phyloP scores from a whole-genome alignment of 2,329 filamentous ascomycete species.

The Trichoderma harzianum region DNA sequence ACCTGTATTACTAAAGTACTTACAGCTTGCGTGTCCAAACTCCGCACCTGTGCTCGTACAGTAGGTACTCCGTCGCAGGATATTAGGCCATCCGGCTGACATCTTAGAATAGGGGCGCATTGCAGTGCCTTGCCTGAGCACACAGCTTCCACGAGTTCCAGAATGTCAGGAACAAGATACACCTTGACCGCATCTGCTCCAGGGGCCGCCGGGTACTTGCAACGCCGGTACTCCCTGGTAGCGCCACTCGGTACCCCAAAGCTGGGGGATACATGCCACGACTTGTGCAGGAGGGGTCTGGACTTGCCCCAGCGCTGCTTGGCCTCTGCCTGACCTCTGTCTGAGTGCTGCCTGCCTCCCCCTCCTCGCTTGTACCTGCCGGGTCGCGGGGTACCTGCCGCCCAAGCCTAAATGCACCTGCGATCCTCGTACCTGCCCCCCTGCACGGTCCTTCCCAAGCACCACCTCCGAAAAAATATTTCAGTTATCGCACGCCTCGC shows the following conservation, averaged over 20 bases:
- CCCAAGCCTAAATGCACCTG: neutral
- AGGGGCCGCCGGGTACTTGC: constrained; percentile 12
- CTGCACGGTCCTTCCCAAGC: constrained; percentile 20
- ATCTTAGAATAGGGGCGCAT: constrained; percentile 10
- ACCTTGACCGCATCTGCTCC: constrained; percentile 16
- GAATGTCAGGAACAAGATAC: constrained; percentile 9
- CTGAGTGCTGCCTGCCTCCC: constrained; percentile 5
- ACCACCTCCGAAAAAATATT: constrained; percentile 38
- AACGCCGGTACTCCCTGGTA: neutral
- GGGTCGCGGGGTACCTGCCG: neutral
- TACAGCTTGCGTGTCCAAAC: neutral
- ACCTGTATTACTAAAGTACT: neutral
- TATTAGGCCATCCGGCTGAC: neutral
- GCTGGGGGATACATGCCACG: constrained; percentile 12
- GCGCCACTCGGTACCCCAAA: constrained; percentile 9
- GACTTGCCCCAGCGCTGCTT: neutral
- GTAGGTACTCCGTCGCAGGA: neutral
- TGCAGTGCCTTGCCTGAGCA: neutral
- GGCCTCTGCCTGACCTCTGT: neutral
- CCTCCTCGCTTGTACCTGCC: constrained; percentile 17
- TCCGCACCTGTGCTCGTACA: neutral
- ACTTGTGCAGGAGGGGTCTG: neutral
- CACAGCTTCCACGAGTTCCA: constrained; percentile 11
- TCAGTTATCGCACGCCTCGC: constrained; percentile 34
- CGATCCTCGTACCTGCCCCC: constrained; percentile 16